Evolutionary conservation across 73 alveolate genomes (phyloP).

Genomic region (Symbiodinium pilosum): DNA sequence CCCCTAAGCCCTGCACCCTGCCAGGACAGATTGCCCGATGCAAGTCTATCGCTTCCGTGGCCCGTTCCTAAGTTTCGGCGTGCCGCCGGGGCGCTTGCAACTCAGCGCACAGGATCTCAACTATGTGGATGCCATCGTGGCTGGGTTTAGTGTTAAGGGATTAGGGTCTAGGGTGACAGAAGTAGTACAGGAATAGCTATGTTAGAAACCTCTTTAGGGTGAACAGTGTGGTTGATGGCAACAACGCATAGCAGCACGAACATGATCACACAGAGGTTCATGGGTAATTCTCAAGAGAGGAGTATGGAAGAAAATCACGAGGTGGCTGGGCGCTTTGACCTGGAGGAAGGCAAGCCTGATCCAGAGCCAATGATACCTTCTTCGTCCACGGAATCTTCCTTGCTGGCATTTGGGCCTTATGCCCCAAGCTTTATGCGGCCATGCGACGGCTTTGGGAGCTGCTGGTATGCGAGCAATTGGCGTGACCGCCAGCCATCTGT

Average conservation of each 20-base stretch:
- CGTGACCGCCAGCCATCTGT: neutral
- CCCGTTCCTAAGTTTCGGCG: neutral
- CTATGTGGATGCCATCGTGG: neutral
- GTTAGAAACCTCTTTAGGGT: too few relatives aligned
- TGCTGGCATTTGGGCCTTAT: neutral
- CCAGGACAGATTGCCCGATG: neutral
- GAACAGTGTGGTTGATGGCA: too few relatives aligned
- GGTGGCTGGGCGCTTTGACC: neutral
- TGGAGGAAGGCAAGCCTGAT: neutral
- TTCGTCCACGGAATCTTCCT: neutral
- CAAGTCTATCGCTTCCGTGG: neutral
- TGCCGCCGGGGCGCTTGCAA: slow-evolving; percentile 4
- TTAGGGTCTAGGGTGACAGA: too few relatives aligned
- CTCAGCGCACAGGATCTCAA: slow-evolving; percentile 2
- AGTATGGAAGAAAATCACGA: neutral
- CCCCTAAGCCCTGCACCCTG: neutral
- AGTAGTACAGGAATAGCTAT: too few relatives aligned
- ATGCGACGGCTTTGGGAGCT: slow-evolving; percentile 6
- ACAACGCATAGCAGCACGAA: neutral
- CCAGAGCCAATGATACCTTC: neutral
- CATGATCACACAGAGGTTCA: neutral
- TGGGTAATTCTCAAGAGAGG: too few relatives aligned
- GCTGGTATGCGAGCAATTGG: neutral
- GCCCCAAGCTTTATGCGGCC: neutral
- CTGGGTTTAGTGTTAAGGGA: neutral